A percentile compares a stretch with the other conserved stretches of the same genome.
Evolutionary conservation across 2,329 filamentous ascomycete genomes (phyloP).

Genomic region (Fusarium hostae): DNA sequence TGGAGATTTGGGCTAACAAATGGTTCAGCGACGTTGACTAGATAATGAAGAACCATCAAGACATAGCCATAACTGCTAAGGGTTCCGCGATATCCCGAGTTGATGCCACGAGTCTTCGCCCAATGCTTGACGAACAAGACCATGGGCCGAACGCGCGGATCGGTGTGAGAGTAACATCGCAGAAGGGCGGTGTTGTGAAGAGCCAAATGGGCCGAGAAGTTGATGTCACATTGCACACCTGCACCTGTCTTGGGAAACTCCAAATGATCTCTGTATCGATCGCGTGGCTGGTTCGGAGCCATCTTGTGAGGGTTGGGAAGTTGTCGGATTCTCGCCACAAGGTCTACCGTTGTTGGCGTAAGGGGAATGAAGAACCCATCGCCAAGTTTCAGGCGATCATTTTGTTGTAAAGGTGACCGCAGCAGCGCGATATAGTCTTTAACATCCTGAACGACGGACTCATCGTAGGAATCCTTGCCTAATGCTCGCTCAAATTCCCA

Average conservation of each 20-base stretch:
- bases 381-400: not conserved
- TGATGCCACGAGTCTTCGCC: conserved; percentile 87
- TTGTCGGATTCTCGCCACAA: conserved; percentile 57
- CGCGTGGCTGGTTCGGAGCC: conserved; percentile 61
- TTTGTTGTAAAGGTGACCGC: conserved; percentile 49
- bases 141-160: conserved; percentile 79
- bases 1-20: conserved; percentile 90
- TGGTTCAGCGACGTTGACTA: conserved; percentile 83
- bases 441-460: conserved; percentile 51
- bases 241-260: conserved; percentile 82
- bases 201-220: conserved; percentile 86
- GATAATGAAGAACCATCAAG: conserved; percentile 90
- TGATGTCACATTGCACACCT: conserved; percentile 92
- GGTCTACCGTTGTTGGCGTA: conserved; percentile 44
- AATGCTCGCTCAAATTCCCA: conserved; percentile 66
- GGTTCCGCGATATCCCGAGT: conserved; percentile 86
- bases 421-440: conserved; percentile 63
- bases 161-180: conserved; percentile 83
- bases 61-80: conserved; percentile 92
- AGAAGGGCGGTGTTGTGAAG: conserved; percentile 86
- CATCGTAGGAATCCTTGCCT: conserved; percentile 58
- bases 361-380: conserved; percentile 52
- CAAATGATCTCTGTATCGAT: conserved; percentile 68
- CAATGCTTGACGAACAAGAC: conserved; percentile 91
- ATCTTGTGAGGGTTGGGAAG: conserved; percentile 63